Base-by-base conservation (phyloP, 2,329 filamentous ascomycete species). In the Dothideomycetes sp. region DNA sequence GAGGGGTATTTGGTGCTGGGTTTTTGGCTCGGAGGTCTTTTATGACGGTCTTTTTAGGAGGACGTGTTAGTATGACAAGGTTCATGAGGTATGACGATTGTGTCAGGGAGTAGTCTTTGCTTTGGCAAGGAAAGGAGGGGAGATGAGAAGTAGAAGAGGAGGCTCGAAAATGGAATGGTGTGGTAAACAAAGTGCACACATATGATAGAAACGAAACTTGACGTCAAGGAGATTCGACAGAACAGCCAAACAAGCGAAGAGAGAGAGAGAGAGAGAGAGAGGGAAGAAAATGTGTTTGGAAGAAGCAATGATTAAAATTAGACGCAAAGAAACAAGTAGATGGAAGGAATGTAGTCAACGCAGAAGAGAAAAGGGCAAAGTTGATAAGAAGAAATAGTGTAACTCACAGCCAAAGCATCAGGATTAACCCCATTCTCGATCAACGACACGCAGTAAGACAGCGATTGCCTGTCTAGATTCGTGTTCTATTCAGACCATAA, bases 371-470 rank as follows among this genome's bases (percentile, higher is more conserved):
- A 23, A 10, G 16, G 11, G 6, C 12, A 12, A 20, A 24, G 13
- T 2, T 15, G 16, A 15, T n/a, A 18, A 13, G 39, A 25, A 19
- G 11, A 22, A 11, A 15, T 4, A 23, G 10, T n/a, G 15, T 9
- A 10, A 67, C 85, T 57, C 73, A 96, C 91, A 17, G 89, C 88
- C 22, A 98, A 69, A 1, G 89, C 91, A 60, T 96, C 89, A 0
- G 91, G 91, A 57, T 94, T 94, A 20, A 96, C 86, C 11, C 91
- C 91, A 57, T 94, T 94, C 64, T 98, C 91, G 52, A 98, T 93
- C 62, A 98, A 75, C 40, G 87, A 94, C 45, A 96, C 89, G 63
- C 91, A 98, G 48, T 95, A 84, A 3, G 88, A 94, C 13, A 98
- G 71, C 15, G 88, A 87, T 40, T 87, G 82, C 22, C 89, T 80